Base-by-base conservation (phyloP, 192 early-diverging fungal species). In the Martensiomyces pterosporus region DNA sequence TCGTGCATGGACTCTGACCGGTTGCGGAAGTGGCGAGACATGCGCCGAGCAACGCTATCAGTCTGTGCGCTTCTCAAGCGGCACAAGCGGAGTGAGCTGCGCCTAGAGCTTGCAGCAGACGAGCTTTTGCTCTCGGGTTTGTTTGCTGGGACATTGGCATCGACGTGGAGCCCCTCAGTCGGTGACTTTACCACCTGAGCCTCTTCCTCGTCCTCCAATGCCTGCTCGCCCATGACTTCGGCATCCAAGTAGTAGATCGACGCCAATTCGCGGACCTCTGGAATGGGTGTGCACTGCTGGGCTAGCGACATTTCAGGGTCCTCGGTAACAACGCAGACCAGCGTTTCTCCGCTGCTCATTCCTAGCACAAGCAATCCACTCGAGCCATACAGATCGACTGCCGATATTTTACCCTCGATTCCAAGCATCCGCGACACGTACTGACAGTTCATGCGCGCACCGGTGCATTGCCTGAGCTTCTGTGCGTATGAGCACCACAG, bases 301-400 rank as follows among this genome's bases (percentile, higher is more conserved):
- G 57, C 57, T 26, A 60, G 19, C 4, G 49, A 27, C 2, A 53
- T 25, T 15, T 39, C 21, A 0, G 43, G 39, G 19, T 67, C 57
- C 4, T 49, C 43, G 9, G 65, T 56, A 33, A 73, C 47, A 29
- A 53, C 25, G 12, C 49, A 54, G 9, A 73, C 12, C n/a, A 66
- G 24, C 9, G 45, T 41, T 25, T 73, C 69, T 12, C 69, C 69
- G 19, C 49, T 58, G n/a, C 49, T 18, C 36, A 57, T 60, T 3
- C 57, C 62, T 6, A 73, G 22, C 6, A 53, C 49, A 2, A 73
- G 22, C 47, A 73, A 15, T n/a, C 69, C 62, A 21, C 46, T 73
- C n/a, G 22, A 16, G 5, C 54, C 57, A 39, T 50, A 54, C 21
- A 52, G 9, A 26, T 46, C 49, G 9, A 55, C 34, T 1, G 50